phyloP scores from a whole-genome alignment of 768 basidiomycete genomes.

The Mycena maculata region DNA sequence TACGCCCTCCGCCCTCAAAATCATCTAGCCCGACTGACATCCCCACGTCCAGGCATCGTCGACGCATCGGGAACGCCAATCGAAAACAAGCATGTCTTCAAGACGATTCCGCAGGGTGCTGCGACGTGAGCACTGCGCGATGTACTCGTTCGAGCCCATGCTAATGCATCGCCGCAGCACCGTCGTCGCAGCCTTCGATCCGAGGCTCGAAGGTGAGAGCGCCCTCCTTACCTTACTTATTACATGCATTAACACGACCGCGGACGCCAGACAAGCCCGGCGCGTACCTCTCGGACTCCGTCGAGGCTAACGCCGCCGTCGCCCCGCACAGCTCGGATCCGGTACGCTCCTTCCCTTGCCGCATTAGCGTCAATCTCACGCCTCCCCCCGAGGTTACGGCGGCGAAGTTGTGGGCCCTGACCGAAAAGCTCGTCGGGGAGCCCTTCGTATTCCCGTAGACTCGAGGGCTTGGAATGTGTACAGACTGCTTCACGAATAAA shows the following conservation, averaged over 20 bases:
- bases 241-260: background rate
- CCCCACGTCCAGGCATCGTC: background rate
- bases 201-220: slow-evolving; percentile 8
- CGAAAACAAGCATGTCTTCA: background rate
- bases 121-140: slow-evolving; percentile 12
- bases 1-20: background rate
- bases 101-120: slow-evolving; percentile 24
- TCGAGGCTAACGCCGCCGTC: slow-evolving; percentile 1
- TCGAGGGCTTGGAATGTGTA: too few species aligned
- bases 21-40: background rate
- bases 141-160: background rate
- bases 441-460: too few species aligned
- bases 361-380: too few species aligned
- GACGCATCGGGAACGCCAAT: slow-evolving; percentile 5
- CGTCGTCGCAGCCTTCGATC: slow-evolving; percentile 26
- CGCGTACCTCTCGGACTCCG: slow-evolving; percentile 13
- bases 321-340: slow-evolving; percentile 18
- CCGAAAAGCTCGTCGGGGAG: slow-evolving; percentile 14
- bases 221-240: background rate
- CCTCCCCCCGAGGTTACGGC: background rate
- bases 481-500: too few species aligned
- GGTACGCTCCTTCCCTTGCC: background rate
- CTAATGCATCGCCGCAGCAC: background rate
- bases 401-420: slow-evolving; percentile 6
- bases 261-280: slow-evolving; percentile 11